Evolutionary conservation across 116 monocot species (phyloP).

Genomic region (Phalaenopsis hybrid): DNA sequence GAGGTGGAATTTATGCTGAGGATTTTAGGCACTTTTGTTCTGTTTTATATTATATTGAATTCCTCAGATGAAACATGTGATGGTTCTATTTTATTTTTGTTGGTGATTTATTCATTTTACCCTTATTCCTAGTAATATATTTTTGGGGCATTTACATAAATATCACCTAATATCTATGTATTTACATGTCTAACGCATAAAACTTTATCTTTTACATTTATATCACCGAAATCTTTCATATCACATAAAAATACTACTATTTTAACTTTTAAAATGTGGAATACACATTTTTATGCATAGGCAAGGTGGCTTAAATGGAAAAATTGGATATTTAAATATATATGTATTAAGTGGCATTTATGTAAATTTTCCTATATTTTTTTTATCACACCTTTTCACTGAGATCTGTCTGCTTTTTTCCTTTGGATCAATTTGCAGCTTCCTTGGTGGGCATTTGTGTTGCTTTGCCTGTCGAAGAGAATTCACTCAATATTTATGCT

Average conservation of each 20-base stretch:
- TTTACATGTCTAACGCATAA: no score
- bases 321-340: no score
- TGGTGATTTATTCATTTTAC: background rate
- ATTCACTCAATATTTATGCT: constrained; percentile 93
- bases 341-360: no score
- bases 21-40: background rate
- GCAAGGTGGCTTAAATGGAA: no score
- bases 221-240: no score
- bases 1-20: background rate
- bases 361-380: background rate
- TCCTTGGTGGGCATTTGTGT: constrained; percentile 81
- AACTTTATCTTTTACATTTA: no score
- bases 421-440: constrained; percentile 38
- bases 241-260: no score
- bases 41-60: background rate
- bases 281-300: no score
- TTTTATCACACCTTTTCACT: background rate
- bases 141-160: background rate
- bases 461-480: constrained; percentile 91
- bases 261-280: no score
- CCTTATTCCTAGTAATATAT: background rate
- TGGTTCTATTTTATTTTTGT: background rate
- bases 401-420: background rate
- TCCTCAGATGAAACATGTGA: background rate
- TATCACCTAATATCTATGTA: no score